Evolutionary conservation across 148 eudicot genomes (phyloP).

Genomic region (Heliamphora exappendiculata): DNA sequence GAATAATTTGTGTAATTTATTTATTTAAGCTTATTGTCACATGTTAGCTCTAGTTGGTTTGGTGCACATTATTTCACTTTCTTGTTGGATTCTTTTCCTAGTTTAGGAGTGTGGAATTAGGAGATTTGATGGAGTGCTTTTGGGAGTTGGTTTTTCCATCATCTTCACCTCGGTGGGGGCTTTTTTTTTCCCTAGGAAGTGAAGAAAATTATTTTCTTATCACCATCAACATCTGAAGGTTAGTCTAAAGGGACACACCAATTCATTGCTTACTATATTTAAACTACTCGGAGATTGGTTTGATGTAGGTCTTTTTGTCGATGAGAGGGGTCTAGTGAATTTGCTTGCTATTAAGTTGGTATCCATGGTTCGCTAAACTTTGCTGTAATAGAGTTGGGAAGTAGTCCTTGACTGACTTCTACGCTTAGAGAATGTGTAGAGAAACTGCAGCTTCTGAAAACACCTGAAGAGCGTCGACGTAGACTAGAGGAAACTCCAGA

Average conservation of each 20-base stretch:
- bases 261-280: background rate
- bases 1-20: background rate
- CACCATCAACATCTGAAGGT: background rate
- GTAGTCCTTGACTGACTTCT: slow-evolving; percentile 53
- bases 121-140: no score
- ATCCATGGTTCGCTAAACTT: background rate
- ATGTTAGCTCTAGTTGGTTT: background rate
- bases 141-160: no score
- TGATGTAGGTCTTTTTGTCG: background rate
- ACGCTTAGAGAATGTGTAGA: slow-evolving; percentile 98
- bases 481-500: slow-evolving; percentile 83
- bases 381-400: background rate
- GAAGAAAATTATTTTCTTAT: background rate
- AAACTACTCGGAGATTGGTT: background rate
- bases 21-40: background rate
- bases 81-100: background rate
- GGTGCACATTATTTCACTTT: background rate
- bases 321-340: background rate
- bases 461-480: slow-evolving; percentile 89
- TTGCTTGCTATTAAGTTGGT: background rate
- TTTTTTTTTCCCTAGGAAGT: no score
- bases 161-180: no score
- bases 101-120: no score
- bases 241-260: background rate
- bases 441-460: slow-evolving; percentile 80